These are phyloP conservation scores for Fusarium circinatum DNA, from an alignment of 2,329 filamentous ascomycete genomes.

Conservation along the genomic window DNA sequence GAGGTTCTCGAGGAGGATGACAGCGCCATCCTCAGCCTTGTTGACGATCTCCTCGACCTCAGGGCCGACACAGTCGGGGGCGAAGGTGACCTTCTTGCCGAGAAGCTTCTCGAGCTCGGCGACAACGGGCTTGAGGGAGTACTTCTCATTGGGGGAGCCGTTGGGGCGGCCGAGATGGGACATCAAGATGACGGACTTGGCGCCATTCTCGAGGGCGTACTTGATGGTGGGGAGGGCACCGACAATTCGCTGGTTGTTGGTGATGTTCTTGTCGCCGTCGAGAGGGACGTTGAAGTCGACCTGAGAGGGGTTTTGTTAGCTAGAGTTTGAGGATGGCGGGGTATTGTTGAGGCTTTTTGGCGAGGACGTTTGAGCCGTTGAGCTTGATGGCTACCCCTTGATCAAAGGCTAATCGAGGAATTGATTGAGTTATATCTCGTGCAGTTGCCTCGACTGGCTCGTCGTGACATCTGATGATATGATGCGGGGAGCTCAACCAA, in stretches of 20 bases:
- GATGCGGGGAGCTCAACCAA: conserved; percentile 21
- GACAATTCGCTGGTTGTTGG: conserved; percentile 98
- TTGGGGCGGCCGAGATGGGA: conserved; percentile 97
- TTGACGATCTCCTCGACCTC: conserved; percentile 91
- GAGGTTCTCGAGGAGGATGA: conserved; percentile 96
- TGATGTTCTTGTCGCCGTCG: conserved; percentile 90
- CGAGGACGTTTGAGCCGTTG: not conserved
- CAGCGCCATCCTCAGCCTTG: conserved; percentile 80
- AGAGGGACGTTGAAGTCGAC: conserved; percentile 99
- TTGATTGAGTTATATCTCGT: not conserved
- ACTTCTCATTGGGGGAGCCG: conserved; percentile 89
- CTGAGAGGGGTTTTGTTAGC: conserved; percentile 57
- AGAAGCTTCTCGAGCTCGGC: conserved; percentile 92
- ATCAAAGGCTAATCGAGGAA: no score
- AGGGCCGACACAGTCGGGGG: conserved; percentile 88
- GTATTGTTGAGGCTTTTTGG: conserved; percentile 13
- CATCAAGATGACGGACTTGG: conserved; percentile 96
- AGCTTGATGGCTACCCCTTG: not conserved
- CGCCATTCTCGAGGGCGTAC: conserved; percentile 88
- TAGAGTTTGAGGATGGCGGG: conserved; percentile 8
- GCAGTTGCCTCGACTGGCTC: not conserved
- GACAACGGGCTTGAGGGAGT: conserved; percentile 92
- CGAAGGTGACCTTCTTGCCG: conserved; percentile 85
- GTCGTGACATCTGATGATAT: conserved; percentile 16
- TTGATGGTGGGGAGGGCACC: conserved; percentile 96